Evolutionary conservation across 768 basidiomycete genomes (phyloP).

Genomic region (Grammothele lineata): DNA sequence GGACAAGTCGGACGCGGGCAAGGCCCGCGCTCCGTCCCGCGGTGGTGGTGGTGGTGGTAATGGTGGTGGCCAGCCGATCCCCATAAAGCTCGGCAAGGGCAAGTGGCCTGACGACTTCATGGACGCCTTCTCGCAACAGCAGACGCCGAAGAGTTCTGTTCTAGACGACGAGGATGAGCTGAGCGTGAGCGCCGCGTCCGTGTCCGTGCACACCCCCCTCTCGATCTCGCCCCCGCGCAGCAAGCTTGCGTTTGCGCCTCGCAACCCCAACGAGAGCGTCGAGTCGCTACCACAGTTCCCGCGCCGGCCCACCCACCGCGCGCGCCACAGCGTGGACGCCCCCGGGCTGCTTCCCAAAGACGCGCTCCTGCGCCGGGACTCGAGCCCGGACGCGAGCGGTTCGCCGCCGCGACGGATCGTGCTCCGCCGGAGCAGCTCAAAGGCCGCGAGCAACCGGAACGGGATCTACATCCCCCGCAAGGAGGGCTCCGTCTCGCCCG

Average conservation of each 20-base stretch:
- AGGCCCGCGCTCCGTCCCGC: slow-evolving; percentile 28
- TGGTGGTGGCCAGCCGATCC: not conserved
- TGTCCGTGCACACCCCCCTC: slow-evolving; percentile 34
- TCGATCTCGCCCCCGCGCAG: slow-evolving; percentile 42
- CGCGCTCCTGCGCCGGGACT: slow-evolving; percentile 38
- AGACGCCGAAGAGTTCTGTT: slow-evolving; percentile 9
- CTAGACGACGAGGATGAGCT: slow-evolving; percentile 20
- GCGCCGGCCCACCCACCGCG: slow-evolving; percentile 58
- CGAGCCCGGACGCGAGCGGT: slow-evolving; percentile 49
- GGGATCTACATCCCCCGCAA: slow-evolving; percentile 42
- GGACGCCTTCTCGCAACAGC: slow-evolving; percentile 38
- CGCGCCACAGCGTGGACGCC: slow-evolving; percentile 59
- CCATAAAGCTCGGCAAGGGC: slow-evolving; percentile 65
- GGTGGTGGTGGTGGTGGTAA: slow-evolving; percentile 10
- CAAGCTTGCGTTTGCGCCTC: slow-evolving; percentile 49
- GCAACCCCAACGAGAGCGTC: slow-evolving; percentile 41
- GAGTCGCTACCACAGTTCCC: slow-evolving; percentile 46
- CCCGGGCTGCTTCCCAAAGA: slow-evolving; percentile 35
- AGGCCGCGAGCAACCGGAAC: slow-evolving; percentile 40
- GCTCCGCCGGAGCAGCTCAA: slow-evolving; percentile 56
- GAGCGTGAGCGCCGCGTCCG: not conserved
- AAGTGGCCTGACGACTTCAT: slow-evolving; percentile 85
- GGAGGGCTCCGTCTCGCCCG: slow-evolving; percentile 20
- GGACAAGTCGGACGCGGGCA: slow-evolving; percentile 22
- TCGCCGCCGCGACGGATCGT: slow-evolving; percentile 41